Evolutionary conservation across 1,139 yeast genomes (phyloP).

Genomic region (Hanseniaspora uvarum): DNA sequence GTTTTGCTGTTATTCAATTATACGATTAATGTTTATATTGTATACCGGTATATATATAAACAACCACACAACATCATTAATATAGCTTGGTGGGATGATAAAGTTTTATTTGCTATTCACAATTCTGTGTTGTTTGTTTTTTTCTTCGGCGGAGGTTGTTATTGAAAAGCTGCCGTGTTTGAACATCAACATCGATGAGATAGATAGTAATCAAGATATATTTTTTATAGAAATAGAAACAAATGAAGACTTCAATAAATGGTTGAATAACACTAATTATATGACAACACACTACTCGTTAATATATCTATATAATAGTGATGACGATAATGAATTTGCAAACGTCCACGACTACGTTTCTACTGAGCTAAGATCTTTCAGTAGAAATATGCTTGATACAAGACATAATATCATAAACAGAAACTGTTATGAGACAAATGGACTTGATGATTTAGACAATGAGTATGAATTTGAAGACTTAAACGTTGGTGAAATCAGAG

Average conservation of each 20-base stretch:
- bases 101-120: not conserved
- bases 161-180: conserved; percentile 1
- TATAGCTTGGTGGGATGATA: not conserved
- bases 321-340: not conserved
- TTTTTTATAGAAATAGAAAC: conserved; percentile 3
- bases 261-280: conserved; percentile 11
- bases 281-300: conserved; percentile 4
- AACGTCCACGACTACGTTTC: not conserved
- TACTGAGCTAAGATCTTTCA: not conserved
- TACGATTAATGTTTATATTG: no score
- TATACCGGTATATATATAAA: no score
- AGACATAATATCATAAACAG: not conserved
- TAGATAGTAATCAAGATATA: not conserved
- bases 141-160: not conserved
- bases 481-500: not conserved
- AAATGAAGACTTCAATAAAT: not conserved
- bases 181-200: not conserved
- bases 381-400: conserved; percentile 2
- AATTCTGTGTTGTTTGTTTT: not conserved
- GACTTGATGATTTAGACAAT: not conserved
- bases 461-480: not conserved
- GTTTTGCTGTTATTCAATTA: no score
- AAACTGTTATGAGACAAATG: not conserved
- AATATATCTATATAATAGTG: conserved; percentile 6
- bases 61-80: not conserved